These are phyloP conservation scores for Fonsecaea multimorphosa DNA, from an alignment of 2,329 filamentous ascomycete species.

Conservation along the genomic window DNA sequence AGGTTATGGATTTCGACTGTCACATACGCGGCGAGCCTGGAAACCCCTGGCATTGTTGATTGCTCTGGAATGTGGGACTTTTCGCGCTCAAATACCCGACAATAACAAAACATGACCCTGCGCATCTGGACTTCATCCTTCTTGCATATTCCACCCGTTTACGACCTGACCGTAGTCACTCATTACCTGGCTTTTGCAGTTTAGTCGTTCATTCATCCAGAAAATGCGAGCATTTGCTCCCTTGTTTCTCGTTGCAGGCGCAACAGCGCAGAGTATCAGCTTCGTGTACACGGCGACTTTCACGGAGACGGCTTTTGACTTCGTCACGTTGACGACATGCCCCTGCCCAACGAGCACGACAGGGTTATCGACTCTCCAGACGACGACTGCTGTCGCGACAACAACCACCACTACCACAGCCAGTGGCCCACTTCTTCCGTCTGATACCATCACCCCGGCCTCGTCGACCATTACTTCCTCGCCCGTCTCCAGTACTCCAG, in stretches of 20 bases:
- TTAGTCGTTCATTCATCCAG: neutral
- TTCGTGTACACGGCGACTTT: constrained; percentile 27
- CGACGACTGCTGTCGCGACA: neutral
- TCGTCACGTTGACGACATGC: constrained; percentile 29
- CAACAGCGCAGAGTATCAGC: constrained; percentile 27
- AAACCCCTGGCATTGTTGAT: neutral
- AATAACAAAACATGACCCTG: constrained; percentile 19
- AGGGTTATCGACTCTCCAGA: constrained; percentile 2
- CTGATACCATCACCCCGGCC: constrained; percentile 7
- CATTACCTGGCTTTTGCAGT: constrained; percentile 16
- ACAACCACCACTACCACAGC: neutral
- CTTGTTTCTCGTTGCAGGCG: constrained; percentile 19
- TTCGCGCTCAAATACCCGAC: constrained; percentile 10
- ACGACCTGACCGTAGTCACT: constrained; percentile 28
- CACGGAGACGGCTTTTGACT: constrained; percentile 25
- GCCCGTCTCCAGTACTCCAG: neutral
- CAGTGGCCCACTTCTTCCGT: constrained; percentile 2
- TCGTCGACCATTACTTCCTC: constrained; percentile 7
- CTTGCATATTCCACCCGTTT: neutral
- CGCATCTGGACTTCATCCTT: neutral
- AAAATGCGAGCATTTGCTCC: constrained; percentile 23
- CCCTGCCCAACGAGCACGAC: constrained; percentile 21
- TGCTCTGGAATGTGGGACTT: constrained; percentile 13
- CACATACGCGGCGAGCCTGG: neutral
- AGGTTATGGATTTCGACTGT: neutral